A percentile compares a stretch with the other conserved stretches of the same genome.
Conservation (phyloP, 2,329 filamentous ascomycete genomes). For the Penicillium sp. region DNA sequence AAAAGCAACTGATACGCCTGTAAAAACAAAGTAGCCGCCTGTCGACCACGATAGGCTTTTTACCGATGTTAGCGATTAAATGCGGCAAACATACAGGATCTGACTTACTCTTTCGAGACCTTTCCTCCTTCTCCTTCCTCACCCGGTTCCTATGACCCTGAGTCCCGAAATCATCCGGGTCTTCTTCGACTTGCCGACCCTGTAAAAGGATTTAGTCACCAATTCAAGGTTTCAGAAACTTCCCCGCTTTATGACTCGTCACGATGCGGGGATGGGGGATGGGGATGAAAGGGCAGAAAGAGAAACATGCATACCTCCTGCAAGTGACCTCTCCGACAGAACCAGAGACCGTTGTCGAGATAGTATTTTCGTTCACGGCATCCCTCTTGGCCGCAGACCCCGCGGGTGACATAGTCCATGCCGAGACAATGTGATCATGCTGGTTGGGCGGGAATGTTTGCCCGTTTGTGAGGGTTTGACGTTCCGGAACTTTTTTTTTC, state of each 20-base stretch:
- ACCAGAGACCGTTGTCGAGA: constrained; percentile 68
- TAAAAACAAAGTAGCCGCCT: constrained; percentile 72
- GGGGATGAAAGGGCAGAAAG: constrained; percentile 2
- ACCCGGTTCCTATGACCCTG: constrained; percentile 53
- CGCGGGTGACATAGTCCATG: constrained; percentile 45
- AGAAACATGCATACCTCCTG: constrained; percentile 55
- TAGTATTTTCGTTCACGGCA: constrained; percentile 71
- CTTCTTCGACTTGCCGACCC: constrained; percentile 48
- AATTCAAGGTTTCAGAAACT: neutral
- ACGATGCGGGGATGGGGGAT: constrained; percentile 3
- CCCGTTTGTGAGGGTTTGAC: neutral
- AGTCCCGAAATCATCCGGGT: constrained; percentile 64
- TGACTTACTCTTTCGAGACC: constrained; percentile 45
- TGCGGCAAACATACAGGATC: neutral
- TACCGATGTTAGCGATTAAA: constrained; percentile 30
- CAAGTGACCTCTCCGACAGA: constrained; percentile 74
- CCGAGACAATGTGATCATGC: constrained; percentile 29
- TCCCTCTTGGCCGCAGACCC: constrained; percentile 53
- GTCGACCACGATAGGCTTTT: constrained; percentile 53
- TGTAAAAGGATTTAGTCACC: constrained; percentile 12
- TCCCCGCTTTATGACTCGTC: constrained; percentile 3
- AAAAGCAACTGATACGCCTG: constrained; percentile 80
- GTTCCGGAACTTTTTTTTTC: constrained; percentile 21
- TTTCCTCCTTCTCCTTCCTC: constrained; percentile 53
- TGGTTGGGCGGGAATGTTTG: constrained; percentile 15